Percentiles rank a stretch among this genome's conserved stretches.
These are phyloP conservation scores for Trametes sp. DNA, from an alignment of 1,284 basidiomycete species.

Conservation along the genomic window DNA sequence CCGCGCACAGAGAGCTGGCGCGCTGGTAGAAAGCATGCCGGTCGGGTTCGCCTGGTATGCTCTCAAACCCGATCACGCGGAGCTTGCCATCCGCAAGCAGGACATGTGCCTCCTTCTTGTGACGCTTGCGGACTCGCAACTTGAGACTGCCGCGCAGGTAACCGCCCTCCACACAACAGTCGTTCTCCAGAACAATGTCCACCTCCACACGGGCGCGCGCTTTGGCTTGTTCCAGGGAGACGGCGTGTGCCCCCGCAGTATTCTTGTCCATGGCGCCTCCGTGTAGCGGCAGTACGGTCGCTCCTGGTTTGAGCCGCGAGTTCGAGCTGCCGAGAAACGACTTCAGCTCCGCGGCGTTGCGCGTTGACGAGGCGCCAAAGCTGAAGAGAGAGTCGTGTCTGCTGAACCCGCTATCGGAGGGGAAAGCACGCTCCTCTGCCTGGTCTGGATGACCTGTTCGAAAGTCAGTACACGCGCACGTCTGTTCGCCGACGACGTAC, in stretches of 20 bases:
- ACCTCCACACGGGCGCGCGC: conserved; percentile 80
- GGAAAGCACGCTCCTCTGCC: background rate
- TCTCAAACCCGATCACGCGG: conserved; percentile 89
- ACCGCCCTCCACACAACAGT: conserved; percentile 85
- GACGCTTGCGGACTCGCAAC: conserved; percentile 69
- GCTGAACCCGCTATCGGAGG: conserved; percentile 39
- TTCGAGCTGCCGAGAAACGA: conserved; percentile 66
- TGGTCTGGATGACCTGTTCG: background rate
- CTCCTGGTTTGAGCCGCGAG: conserved; percentile 62
- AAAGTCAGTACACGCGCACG: too few species aligned
- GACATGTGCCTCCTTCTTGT: conserved; percentile 66
- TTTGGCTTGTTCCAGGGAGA: conserved; percentile 71
- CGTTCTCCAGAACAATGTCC: conserved; percentile 82
- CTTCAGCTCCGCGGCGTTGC: conserved; percentile 62
- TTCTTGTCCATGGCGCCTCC: conserved; percentile 30
- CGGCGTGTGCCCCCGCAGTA: conserved; percentile 27
- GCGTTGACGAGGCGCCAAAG: conserved; percentile 52
- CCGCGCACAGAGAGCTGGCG: conserved; percentile 66
- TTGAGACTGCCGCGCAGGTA: conserved; percentile 78
- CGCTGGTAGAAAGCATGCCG: conserved; percentile 91
- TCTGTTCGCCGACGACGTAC: too few species aligned
- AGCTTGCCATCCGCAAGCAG: conserved; percentile 84
- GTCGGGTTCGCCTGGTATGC: conserved; percentile 63
- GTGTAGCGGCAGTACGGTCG: conserved; percentile 48
- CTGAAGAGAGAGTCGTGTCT: conserved; percentile 62